phyloP scores from a whole-genome alignment of 2,329 filamentous ascomycete genomes.

The Cladosporium sp. region DNA sequence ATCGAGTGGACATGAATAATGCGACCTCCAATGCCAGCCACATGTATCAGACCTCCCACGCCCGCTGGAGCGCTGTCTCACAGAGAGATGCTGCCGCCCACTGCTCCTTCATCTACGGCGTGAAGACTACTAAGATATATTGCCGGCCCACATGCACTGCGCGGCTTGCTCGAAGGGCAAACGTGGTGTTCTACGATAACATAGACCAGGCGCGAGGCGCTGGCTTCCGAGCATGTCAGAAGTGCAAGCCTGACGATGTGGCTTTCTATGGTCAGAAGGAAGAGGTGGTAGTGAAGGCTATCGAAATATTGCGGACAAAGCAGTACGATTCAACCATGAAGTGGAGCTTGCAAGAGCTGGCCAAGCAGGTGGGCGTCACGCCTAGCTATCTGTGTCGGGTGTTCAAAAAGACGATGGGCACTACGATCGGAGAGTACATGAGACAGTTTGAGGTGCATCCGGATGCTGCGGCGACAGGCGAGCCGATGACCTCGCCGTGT shows the following conservation, averaged over 20 bases:
- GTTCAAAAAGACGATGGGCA: conserved; percentile 46
- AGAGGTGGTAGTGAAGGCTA: conserved; percentile 46
- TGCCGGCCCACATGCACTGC: conserved; percentile 63
- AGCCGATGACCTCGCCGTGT: neutral
- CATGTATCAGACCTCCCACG: conserved; percentile 9
- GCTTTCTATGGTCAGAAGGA: conserved; percentile 33
- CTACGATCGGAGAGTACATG: conserved; percentile 11
- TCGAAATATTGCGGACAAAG: conserved; percentile 43
- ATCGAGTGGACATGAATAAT: neutral
- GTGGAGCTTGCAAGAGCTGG: conserved; percentile 37
- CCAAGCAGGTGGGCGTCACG: conserved; percentile 53
- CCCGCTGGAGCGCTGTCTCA: conserved; percentile 13
- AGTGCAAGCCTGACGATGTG: conserved; percentile 49
- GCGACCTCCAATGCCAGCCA: neutral
- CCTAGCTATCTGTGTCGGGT: conserved; percentile 60
- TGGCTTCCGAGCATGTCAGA: conserved; percentile 59
- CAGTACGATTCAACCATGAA: conserved; percentile 32
- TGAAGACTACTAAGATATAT: conserved; percentile 59
- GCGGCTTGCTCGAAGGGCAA: conserved; percentile 59
- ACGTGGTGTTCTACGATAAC: conserved; percentile 56
- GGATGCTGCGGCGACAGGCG: neutral
- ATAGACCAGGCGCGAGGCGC: conserved; percentile 49
- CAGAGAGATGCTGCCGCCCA: conserved; percentile 10
- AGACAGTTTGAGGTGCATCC: neutral
- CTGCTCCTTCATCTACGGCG: conserved; percentile 55